Conservation (phyloP, 192 early-diverging fungal species). For the Geranomyces michiganensis region DNA sequence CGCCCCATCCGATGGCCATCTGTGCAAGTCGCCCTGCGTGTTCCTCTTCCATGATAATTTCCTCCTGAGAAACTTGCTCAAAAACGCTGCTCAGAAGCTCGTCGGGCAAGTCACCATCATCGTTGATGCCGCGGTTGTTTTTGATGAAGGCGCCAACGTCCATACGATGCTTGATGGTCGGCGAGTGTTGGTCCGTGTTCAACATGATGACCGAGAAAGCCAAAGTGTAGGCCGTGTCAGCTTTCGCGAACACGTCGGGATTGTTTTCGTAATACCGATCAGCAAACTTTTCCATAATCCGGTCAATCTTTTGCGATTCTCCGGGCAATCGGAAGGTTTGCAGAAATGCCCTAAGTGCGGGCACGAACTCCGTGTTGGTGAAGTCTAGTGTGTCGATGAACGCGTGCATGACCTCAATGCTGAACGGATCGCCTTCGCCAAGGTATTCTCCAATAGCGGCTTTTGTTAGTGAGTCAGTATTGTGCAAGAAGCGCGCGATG, state of each 20-base stretch:
- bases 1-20: slow-evolving; percentile 59
- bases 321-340: slow-evolving; percentile 66
- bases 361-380: slow-evolving; percentile 54
- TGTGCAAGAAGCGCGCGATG: slow-evolving; percentile 54
- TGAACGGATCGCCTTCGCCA: slow-evolving; percentile 56
- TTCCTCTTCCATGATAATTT: slow-evolving; percentile 95
- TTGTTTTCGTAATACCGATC: slow-evolving; percentile 66
- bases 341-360: slow-evolving; percentile 58
- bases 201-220: slow-evolving; percentile 71
- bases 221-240: slow-evolving; percentile 65
- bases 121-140: slow-evolving; percentile 85
- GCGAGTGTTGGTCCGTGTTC: slow-evolving; percentile 64
- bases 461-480: slow-evolving; percentile 51
- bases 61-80: slow-evolving; percentile 78
- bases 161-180: slow-evolving; percentile 65
- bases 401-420: slow-evolving; percentile 61
- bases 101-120: slow-evolving; percentile 74
- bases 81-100: slow-evolving; percentile 75
- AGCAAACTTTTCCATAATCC: slow-evolving; percentile 72
- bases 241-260: slow-evolving; percentile 60
- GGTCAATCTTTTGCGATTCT: slow-evolving; percentile 70
- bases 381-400: slow-evolving; percentile 66
- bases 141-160: slow-evolving; percentile 58
- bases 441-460: slow-evolving; percentile 63
- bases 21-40: slow-evolving; percentile 59